Percentiles rank a stretch among this genome's conserved stretches.
These are phyloP conservation scores for Stemphylium vesicarium DNA, from an alignment of 2,329 filamentous ascomycete genomes.

Conservation along the genomic window DNA sequence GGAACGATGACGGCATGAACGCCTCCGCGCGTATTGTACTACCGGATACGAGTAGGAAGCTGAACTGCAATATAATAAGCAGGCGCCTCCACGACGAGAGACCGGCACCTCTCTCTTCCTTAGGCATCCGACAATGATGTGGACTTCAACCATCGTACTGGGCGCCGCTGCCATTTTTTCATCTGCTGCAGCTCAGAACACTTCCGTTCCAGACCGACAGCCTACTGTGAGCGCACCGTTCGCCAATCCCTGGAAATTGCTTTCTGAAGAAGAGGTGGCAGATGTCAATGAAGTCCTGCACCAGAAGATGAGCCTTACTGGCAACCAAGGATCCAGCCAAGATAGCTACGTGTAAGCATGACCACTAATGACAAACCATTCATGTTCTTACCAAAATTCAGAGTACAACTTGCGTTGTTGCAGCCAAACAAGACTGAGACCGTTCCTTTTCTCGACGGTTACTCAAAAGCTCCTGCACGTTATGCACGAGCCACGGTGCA, in stretches of 20 bases:
- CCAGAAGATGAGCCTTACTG: constrained; percentile 12
- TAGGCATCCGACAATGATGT: constrained; percentile 1
- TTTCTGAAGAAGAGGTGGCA: constrained; percentile 18
- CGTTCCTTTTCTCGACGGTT: constrained; percentile 19
- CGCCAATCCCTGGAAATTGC: constrained; percentile 17
- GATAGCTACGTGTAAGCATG: constrained; percentile 23
- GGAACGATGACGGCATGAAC: not conserved
- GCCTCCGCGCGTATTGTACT: not conserved
- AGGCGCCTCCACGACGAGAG: not conserved
- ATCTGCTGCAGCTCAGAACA: constrained; percentile 7
- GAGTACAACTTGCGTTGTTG: constrained; percentile 16
- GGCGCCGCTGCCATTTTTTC: constrained; percentile 9
- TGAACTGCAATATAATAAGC: constrained; percentile 5
- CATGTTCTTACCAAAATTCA: constrained; percentile 3
- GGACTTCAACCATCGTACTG: constrained; percentile 2
- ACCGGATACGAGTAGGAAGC: not conserved
- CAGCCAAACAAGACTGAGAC: constrained; percentile 33
- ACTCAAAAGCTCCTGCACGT: constrained; percentile 17
- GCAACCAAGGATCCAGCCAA: constrained; percentile 14
- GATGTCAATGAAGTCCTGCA: constrained; percentile 18
- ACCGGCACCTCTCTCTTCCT: not conserved
- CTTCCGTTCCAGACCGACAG: constrained; percentile 5
- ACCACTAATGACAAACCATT: not conserved
- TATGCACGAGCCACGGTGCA: constrained; percentile 31
- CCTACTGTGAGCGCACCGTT: constrained; percentile 14